Evolutionary conservation across 495 filamentous ascomycete species (phyloP).

Genomic region (Xylaria flabelliformis): DNA sequence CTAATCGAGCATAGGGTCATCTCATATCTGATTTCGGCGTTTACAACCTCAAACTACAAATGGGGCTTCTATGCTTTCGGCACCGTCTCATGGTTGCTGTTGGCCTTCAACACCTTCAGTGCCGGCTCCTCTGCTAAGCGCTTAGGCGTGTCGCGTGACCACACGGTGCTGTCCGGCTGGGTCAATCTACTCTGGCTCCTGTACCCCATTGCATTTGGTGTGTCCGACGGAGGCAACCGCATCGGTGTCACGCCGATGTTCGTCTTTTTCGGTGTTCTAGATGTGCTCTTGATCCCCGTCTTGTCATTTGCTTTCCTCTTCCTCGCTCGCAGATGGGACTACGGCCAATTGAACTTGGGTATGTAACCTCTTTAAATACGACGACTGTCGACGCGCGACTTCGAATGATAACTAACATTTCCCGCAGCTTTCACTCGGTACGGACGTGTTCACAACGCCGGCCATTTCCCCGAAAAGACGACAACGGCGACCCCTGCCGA

Average conservation of each 20-base stretch:
- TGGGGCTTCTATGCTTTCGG: conserved; percentile 60
- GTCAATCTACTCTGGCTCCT: conserved; percentile 56
- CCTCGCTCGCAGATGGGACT: conserved; percentile 55
- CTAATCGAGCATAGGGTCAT: conserved; percentile 42
- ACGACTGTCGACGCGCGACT: not conserved
- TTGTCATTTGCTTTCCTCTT: conserved; percentile 45
- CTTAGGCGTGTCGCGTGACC: conserved; percentile 45
- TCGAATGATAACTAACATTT: not conserved
- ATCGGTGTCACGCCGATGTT: conserved; percentile 48
- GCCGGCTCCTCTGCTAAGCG: conserved; percentile 44
- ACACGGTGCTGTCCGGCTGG: conserved; percentile 49
- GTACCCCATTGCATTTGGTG: conserved; percentile 56
- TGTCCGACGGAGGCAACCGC: conserved; percentile 55
- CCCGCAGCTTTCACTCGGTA: conserved; percentile 56
- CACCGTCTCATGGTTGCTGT: conserved; percentile 44
- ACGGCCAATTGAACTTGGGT: conserved; percentile 50
- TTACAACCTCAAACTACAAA: conserved; percentile 54
- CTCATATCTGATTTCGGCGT: conserved; percentile 51
- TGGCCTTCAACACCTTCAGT: conserved; percentile 43
- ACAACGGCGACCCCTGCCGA: conserved; percentile 34
- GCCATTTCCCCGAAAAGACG: conserved; percentile 55
- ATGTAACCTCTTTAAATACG: conserved; percentile 1
- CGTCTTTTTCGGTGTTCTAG: conserved; percentile 57
- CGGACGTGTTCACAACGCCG: conserved; percentile 52
- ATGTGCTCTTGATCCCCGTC: conserved; percentile 48